Evolutionary conservation across 1,139 yeast species (phyloP).

Genomic region (Scheffersomyces parashehatae): DNA sequence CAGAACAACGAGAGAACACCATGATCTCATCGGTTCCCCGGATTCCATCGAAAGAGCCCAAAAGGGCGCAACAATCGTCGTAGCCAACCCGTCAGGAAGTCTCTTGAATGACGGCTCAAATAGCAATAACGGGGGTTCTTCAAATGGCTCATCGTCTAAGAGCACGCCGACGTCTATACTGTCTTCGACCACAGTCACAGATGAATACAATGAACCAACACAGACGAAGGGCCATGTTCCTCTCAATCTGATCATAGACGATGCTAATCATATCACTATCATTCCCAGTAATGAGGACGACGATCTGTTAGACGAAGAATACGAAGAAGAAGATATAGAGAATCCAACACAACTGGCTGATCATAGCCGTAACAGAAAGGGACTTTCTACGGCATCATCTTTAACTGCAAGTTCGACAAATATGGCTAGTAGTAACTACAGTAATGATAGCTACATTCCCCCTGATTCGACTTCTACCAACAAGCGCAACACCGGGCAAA

Average conservation of each 20-base stretch:
- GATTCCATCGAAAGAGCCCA: too few species aligned
- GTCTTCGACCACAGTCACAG: background rate
- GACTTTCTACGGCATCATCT: too few species aligned
- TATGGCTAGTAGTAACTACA: too few species aligned
- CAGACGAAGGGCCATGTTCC: background rate
- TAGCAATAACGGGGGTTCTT: background rate
- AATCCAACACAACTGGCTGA: background rate
- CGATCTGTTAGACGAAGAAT: background rate
- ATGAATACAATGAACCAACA: background rate
- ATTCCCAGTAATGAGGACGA: slow-evolving; percentile 7
- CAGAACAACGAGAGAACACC: too few species aligned
- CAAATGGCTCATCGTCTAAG: background rate
- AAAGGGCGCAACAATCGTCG: too few species aligned
- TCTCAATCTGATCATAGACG: slow-evolving; percentile 11
- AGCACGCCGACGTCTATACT: background rate
- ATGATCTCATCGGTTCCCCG: too few species aligned
- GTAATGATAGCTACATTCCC: too few species aligned
- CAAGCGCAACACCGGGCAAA: too few species aligned
- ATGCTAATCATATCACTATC: slow-evolving; percentile 15
- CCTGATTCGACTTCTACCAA: too few species aligned
- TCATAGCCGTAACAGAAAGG: too few species aligned
- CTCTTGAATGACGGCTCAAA: background rate
- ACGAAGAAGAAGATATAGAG: background rate
- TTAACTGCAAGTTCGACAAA: too few species aligned
- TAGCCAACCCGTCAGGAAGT: background rate